Conservation (phyloP, 1,284 basidiomycete genomes). For the Wallemia hederae region DNA sequence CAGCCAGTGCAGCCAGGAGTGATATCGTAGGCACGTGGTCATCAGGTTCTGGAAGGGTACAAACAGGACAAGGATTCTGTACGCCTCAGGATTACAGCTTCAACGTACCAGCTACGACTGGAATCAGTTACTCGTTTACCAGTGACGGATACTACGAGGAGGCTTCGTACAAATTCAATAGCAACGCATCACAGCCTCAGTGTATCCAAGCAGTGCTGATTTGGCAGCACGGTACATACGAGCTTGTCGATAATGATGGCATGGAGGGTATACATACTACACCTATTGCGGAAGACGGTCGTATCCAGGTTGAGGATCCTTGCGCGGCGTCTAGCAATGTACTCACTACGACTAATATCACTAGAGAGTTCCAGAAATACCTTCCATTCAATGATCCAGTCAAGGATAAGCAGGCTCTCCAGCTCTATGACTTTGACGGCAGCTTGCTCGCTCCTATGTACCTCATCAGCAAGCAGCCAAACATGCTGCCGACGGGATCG, state of each 20-base stretch:
- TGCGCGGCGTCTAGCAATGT: slow-evolving; percentile 61
- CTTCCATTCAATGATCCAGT: slow-evolving; percentile 27
- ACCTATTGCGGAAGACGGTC: slow-evolving; percentile 44
- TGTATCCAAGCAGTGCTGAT: slow-evolving; percentile 57
- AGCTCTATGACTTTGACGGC: slow-evolving; percentile 35
- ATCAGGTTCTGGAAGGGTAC: slow-evolving; percentile 39
- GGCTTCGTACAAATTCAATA: slow-evolving; percentile 52
- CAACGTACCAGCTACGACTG: slow-evolving; percentile 47
- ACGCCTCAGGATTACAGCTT: slow-evolving; percentile 51
- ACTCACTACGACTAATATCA: slow-evolving; percentile 46
- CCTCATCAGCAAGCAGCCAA: slow-evolving; percentile 27
- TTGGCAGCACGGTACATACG: slow-evolving; percentile 59
- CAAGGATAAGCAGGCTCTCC: slow-evolving; percentile 27
- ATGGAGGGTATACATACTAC: slow-evolving; percentile 17
- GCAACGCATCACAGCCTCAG: slow-evolving; percentile 43
- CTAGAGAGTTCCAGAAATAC: slow-evolving; percentile 28
- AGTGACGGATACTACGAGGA: slow-evolving; percentile 51
- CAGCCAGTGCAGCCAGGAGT: background rate
- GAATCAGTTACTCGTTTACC: slow-evolving; percentile 55
- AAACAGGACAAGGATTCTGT: slow-evolving; percentile 61
- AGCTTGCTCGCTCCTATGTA: slow-evolving; percentile 29
- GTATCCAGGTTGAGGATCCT: slow-evolving; percentile 67
- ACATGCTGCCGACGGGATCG: slow-evolving; percentile 29
- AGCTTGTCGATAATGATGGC: slow-evolving; percentile 38
- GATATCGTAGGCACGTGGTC: slow-evolving; percentile 49